Evolutionary conservation across 257 asterid species (phyloP).

Genomic region (Solanum neorickii): DNA sequence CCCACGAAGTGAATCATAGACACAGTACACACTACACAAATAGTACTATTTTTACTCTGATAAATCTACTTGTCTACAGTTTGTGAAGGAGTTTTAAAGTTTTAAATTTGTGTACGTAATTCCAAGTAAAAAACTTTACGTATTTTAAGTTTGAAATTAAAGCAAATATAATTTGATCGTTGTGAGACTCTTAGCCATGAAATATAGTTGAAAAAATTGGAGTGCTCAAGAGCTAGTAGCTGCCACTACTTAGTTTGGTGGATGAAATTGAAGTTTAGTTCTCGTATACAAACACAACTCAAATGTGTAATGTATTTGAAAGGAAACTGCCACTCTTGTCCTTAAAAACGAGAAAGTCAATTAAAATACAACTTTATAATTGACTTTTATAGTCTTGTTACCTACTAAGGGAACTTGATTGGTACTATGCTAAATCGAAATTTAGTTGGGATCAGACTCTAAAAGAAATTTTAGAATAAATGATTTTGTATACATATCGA

Average conservation of each 20-base stretch:
- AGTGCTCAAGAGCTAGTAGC: neutral
- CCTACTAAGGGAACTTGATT: neutral
- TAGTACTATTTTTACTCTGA: neutral
- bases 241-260: neutral
- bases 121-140: neutral
- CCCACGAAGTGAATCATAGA: neutral
- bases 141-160: neutral
- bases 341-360: neutral
- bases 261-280: neutral
- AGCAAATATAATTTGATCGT: neutral
- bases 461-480: neutral
- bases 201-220: neutral
- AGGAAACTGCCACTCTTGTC: neutral
- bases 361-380: neutral
- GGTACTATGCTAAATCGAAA: neutral
- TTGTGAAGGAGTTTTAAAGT: neutral
- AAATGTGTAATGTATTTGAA: neutral
- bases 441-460: neutral
- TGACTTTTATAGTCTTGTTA: neutral
- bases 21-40: neutral
- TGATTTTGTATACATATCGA: neutral
- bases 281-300: neutral
- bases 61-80: neutral
- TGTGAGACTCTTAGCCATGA: neutral
- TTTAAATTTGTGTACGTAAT: neutral